These are phyloP conservation scores for Coffea humblotiana DNA, from an alignment of 305 asterid genomes.

Conservation along the genomic window DNA sequence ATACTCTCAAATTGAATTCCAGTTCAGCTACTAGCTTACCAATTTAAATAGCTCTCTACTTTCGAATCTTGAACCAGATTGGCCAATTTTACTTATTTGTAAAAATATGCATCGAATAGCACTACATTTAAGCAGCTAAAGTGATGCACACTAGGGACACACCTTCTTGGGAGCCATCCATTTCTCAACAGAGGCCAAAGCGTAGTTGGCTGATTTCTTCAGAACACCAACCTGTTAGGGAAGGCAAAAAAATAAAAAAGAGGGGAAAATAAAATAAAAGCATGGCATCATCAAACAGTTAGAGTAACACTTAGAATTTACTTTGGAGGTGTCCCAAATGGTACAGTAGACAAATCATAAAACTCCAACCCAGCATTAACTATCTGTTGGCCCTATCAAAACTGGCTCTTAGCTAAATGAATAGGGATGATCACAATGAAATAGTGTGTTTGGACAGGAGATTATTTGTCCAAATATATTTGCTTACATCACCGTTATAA, in stretches of 20 bases:
- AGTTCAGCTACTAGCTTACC: not conserved
- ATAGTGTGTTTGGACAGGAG: too few species aligned
- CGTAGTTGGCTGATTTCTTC: conserved; percentile 58
- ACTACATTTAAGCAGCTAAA: not conserved
- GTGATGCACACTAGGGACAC: not conserved
- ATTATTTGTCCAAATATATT: too few species aligned
- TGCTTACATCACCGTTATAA: too few species aligned
- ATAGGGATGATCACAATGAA: not conserved
- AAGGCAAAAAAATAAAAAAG: too few species aligned
- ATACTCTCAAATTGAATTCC: not conserved
- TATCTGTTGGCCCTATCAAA: not conserved
- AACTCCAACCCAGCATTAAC: not conserved
- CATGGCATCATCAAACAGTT: not conserved
- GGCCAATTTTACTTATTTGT: not conserved
- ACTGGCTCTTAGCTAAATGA: not conserved
- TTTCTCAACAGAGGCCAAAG: conserved; percentile 50
- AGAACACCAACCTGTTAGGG: conserved; percentile 67
- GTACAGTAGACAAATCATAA: not conserved
- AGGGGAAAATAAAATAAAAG: too few species aligned
- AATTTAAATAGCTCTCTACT: not conserved
- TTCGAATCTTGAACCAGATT: not conserved
- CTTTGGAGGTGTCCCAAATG: not conserved
- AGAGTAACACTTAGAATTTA: not conserved
- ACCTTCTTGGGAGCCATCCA: conserved; percentile 93
- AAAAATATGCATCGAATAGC: not conserved